Evolutionary conservation across 768 basidiomycete species (phyloP).

Genomic region (Pleurotus ostreatus): DNA sequence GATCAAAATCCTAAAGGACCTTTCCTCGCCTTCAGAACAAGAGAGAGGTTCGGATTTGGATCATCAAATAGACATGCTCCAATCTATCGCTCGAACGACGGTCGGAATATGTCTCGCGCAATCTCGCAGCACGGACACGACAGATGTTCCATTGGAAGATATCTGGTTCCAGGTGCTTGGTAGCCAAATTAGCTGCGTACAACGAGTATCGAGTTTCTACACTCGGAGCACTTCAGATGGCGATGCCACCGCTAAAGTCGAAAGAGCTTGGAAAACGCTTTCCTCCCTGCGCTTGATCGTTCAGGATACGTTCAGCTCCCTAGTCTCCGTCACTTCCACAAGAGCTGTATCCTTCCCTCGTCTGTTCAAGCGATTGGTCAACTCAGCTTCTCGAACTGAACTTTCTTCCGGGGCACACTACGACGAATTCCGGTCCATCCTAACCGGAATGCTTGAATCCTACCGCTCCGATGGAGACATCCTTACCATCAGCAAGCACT

Average conservation of each 20-base stretch:
- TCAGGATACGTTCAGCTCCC: conserved; percentile 77
- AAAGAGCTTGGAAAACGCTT: conserved; percentile 31
- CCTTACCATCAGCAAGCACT: conserved; percentile 75
- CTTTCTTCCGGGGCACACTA: conserved; percentile 66
- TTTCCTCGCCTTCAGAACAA: conserved; percentile 19
- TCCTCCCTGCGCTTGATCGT: conserved; percentile 66
- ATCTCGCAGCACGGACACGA: conserved; percentile 40
- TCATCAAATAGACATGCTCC: conserved; percentile 44
- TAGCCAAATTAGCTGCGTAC: conserved; percentile 78
- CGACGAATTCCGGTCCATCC: conserved; percentile 85
- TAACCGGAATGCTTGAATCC: conserved; percentile 93
- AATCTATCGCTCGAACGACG: conserved; percentile 56
- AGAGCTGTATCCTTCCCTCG: conserved; percentile 84
- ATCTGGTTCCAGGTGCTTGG: conserved; percentile 87
- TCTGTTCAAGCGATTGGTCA: conserved; percentile 88
- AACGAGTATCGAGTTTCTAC: conserved; percentile 52
- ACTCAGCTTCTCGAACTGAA: conserved; percentile 50
- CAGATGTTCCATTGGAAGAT: conserved; percentile 60
- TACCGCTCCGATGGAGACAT: conserved; percentile 92
- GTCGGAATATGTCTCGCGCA: conserved; percentile 68
- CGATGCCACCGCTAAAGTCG: conserved; percentile 11
- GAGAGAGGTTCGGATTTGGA: conserved; percentile 22
- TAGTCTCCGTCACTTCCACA: conserved; percentile 82
- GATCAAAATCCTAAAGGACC: conserved; percentile 33
- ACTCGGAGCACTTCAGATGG: conserved; percentile 12